phyloP scores from a whole-genome alignment of 441 rosid species.

The Metrosideros polymorpha region DNA sequence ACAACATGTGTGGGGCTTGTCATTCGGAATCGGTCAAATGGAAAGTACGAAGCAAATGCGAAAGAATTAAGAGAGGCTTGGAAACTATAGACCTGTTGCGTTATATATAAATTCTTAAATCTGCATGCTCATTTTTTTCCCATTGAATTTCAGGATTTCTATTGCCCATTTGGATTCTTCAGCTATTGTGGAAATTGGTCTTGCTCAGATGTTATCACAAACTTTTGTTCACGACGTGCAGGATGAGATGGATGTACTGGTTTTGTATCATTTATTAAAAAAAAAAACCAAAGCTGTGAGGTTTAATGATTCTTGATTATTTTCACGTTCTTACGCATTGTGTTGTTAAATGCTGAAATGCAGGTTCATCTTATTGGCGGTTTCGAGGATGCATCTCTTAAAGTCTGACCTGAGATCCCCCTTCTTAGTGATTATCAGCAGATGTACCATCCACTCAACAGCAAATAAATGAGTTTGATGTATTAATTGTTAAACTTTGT shows the following conservation, averaged over 20 bases:
- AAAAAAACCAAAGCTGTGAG: not conserved
- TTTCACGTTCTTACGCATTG: not conserved
- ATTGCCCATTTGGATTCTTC: conserved; percentile 81
- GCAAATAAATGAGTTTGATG: conserved; percentile 18
- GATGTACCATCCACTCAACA: conserved; percentile 2
- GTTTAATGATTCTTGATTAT: not conserved
- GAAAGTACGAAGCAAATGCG: conserved; percentile 39
- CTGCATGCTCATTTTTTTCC: not conserved
- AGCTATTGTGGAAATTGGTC: conserved; percentile 47
- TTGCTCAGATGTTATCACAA: conserved; percentile 56
- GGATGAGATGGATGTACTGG: conserved; percentile 53
- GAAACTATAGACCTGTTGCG: not conserved
- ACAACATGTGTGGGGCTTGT: conserved; percentile 80
- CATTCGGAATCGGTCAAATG: conserved; percentile 52
- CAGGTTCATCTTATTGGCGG: conserved; percentile 89
- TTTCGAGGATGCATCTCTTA: conserved; percentile 49
- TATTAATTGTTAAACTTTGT: conserved; percentile 8
- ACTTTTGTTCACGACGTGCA: conserved; percentile 22
- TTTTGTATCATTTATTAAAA: not conserved
- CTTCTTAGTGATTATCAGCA: conserved; percentile 12
- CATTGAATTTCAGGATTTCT: conserved; percentile 49
- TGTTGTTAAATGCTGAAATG: conserved; percentile 3
- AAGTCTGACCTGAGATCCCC: conserved; percentile 29
- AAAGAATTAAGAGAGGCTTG: not conserved
- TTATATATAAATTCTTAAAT: not conserved